Base-by-base conservation (phyloP, 805 yeast genomes). In the Wickerhamomyces bisporus region DNA sequence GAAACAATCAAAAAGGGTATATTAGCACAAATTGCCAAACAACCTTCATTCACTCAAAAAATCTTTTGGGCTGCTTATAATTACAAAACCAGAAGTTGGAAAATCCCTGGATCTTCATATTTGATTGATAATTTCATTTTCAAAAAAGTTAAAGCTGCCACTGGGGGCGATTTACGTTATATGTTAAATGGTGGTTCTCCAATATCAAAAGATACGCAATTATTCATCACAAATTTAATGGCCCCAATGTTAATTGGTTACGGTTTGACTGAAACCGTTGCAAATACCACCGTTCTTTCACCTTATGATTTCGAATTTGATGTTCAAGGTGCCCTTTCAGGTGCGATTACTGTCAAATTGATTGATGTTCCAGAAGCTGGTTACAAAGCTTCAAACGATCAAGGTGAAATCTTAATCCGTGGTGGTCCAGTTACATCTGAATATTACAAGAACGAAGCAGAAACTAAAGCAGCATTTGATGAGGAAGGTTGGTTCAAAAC, bases 231-330 rank as follows among this genome's bases (percentile, higher is more conserved):
- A 27, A 84, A 73, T 31, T 71, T 86, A 43, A 65, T 93, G 45
- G 82, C 86, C 28, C 94, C 96, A 43, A 75, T 91, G 84, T 73
- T 93, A 52, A 71, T 89, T 55, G 98, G 98, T 43, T 93, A 93
- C 61, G 98, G 98, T 43, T 76, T 93, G 50, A 93, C 98, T 28
- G 98, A 93, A 66, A 89, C 98, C 12, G 81, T 85, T 50, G 98
- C 98, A 35, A 89, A 86, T 66, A 74, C 91, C 14, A 68, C 86
- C 30, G 73, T 93, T 52, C 60, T 77, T 48, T 78, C 78, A 41
- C 84, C 86, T 34, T 57, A 65, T 19, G 71, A 73, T 53, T 77
- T 83, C 52, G 91, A 83, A 55, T 70, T 64, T 44, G 94, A 82
- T 47, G 78, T 81, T 42, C 84, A 83, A 32, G 98, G 98, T 61